Percentiles rank a stretch among this genome's conserved stretches.
phyloP scores from a whole-genome alignment of 176 grass and related monocot species.

The Themeda triandra region DNA sequence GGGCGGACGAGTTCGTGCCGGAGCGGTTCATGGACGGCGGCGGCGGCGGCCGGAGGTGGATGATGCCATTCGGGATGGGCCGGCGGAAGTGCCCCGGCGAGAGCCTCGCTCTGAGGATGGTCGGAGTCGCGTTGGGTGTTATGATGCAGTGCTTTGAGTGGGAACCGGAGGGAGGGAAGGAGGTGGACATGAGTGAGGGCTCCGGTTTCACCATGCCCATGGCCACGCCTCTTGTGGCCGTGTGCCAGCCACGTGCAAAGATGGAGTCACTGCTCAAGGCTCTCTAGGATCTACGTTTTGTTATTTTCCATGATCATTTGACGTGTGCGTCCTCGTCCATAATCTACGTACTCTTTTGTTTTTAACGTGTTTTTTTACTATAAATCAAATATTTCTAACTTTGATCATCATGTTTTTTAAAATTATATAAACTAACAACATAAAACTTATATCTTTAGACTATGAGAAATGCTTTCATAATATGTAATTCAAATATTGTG shows the following conservation, averaged over 20 bases:
- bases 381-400: too few species aligned
- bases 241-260: slow-evolving; percentile 20
- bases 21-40: slow-evolving; percentile 26
- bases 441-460: too few species aligned
- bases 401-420: too few species aligned
- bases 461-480: too few species aligned
- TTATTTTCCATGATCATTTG: background rate
- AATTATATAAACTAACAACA: too few species aligned
- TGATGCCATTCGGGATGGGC: slow-evolving; percentile 58
- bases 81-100: slow-evolving; percentile 49
- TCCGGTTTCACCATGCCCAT: slow-evolving; percentile 71
- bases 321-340: too few species aligned
- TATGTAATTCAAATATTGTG: too few species aligned
- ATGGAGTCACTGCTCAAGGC: slow-evolving; percentile 3
- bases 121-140: slow-evolving; percentile 23
- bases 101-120: slow-evolving; percentile 14
- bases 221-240: slow-evolving; percentile 30
- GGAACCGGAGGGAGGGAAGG: background rate
- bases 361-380: too few species aligned
- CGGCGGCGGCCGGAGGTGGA: background rate
- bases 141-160: slow-evolving; percentile 64
- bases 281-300: background rate
- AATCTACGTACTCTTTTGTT: too few species aligned
- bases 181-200: slow-evolving; percentile 54
- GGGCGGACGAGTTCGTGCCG: background rate